Evolutionary conservation across 805 yeast species (phyloP).

Genomic region (Cyberlindnera saturnus): DNA sequence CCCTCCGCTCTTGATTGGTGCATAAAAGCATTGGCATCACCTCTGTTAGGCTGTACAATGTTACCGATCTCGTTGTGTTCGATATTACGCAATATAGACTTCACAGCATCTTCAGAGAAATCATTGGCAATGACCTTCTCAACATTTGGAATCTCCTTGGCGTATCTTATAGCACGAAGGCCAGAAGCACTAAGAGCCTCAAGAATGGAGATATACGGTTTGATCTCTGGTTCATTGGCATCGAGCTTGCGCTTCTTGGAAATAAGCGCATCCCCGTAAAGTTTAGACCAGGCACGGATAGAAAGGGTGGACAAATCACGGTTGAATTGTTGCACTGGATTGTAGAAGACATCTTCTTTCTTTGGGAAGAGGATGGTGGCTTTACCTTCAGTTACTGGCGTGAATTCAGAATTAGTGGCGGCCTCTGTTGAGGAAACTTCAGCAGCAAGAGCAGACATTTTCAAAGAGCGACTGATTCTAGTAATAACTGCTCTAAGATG

Average conservation of each 20-base stretch:
- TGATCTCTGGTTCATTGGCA: conserved; percentile 18
- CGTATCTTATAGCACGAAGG: conserved; percentile 86
- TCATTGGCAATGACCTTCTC: conserved; percentile 83
- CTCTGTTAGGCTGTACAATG: conserved; percentile 62
- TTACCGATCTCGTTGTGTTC: conserved; percentile 54
- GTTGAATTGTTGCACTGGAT: conserved; percentile 95
- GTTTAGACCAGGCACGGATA: conserved; percentile 78
- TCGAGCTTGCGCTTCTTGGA: conserved; percentile 27
- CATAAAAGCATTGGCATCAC: conserved; percentile 91
- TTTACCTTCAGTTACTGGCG: conserved; percentile 63
- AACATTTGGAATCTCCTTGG: conserved; percentile 79
- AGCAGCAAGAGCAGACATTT: neutral
- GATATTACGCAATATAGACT: conserved; percentile 67
- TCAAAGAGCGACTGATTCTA: neutral
- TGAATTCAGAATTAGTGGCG: conserved; percentile 23
- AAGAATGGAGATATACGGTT: conserved; percentile 53
- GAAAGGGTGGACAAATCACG: conserved; percentile 84
- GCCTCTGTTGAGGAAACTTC: conserved; percentile 4
- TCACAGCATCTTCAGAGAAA: conserved; percentile 77
- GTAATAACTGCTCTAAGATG: neutral
- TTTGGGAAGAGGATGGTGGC: conserved; percentile 82
- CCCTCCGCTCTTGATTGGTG: conserved; percentile 34
- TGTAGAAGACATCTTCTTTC: conserved; percentile 82
- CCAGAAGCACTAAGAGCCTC: conserved; percentile 97
- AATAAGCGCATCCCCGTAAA: conserved; percentile 35